phyloP scores from a whole-genome alignment of 768 basidiomycete species.

The Ramaria rubella region DNA sequence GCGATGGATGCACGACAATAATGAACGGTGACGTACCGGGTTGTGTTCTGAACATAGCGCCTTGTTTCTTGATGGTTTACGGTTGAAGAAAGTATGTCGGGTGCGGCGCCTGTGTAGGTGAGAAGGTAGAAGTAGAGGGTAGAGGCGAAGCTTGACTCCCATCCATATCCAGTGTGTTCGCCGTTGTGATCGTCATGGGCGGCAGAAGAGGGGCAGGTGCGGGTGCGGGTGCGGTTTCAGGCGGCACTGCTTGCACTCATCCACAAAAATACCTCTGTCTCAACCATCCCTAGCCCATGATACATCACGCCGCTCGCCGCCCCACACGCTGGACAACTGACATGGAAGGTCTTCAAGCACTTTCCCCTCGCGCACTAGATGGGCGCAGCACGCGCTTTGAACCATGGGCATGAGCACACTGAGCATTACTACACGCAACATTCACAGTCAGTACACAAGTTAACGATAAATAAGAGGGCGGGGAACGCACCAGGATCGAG shows the following conservation, averaged over 20 bases:
- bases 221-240: no score
- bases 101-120: no score
- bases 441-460: not conserved
- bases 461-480: not conserved
- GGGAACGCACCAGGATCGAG: conserved; percentile 73
- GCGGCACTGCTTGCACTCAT: conserved; percentile 24
- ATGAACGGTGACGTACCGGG: conserved; percentile 57
- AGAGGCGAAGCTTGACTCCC: not conserved
- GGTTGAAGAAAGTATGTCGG: not conserved
- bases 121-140: not conserved
- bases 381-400: conserved; percentile 68
- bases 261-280: conserved; percentile 67
- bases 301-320: conserved; percentile 45
- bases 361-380: conserved; percentile 94
- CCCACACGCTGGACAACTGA: conserved; percentile 77
- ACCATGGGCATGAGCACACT: conserved; percentile 62
- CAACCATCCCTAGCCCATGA: conserved; percentile 56
- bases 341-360: conserved; percentile 89
- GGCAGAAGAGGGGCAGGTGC: no score
- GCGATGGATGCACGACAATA: no score
- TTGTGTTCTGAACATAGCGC: conserved; percentile 85
- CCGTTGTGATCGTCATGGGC: not conserved
- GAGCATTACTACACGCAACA: conserved; percentile 70
- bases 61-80: conserved; percentile 63
- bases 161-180: not conserved